Base-by-base conservation (phyloP, 805 yeast species). In the Yamadazyma akitaensis region DNA sequence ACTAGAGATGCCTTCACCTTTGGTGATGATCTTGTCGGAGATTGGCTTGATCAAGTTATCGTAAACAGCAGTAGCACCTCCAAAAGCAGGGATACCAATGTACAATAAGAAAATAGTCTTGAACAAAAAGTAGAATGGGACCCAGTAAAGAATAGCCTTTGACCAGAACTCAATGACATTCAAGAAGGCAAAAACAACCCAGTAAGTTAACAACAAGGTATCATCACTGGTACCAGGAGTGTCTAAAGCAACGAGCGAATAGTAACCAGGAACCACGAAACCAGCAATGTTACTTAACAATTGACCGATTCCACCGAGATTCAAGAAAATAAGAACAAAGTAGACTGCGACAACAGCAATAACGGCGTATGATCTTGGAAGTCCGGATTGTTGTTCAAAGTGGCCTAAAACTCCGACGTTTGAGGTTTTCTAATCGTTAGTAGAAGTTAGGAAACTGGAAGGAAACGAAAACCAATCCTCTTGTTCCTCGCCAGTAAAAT, bases 141-240 rank as follows among this genome's bases (percentile, higher is more conserved):
- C 71, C 96, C 97, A 88, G 79, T 90, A 90, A 49, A 92, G 76
- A 59, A 94, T 85, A 32, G 97, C 85, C 61, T 82, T 81, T 45
- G 96, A 84, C 98, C 97, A 94, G 79, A 89, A 94, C 74, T 94
- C 99, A 60, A 89, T 64, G 44, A 94, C 91, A 66, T 84, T 88
- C 73, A 94, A 80, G 58, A 84, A 82, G 13, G 97, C 96, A 64
- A 88, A 94, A n/a, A 94, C 96, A 48, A 94, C 97, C 99, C 99
- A 94, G 76, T 94, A 94, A 12, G 97, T 88, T 62, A 94, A 79
- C 64, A 88, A 80, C 65, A 85, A 84, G 40, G 94, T 82, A 68
- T 94, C 99, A 65, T 92, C 97, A 37, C 72, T 68, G 36, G 82
- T 69, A 14, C 78, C 61, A 9, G 80, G 54, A 18, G 96, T 85